Base-by-base conservation (phyloP, 1,284 basidiomycete species). In the Sanghuangporus baumii region DNA sequence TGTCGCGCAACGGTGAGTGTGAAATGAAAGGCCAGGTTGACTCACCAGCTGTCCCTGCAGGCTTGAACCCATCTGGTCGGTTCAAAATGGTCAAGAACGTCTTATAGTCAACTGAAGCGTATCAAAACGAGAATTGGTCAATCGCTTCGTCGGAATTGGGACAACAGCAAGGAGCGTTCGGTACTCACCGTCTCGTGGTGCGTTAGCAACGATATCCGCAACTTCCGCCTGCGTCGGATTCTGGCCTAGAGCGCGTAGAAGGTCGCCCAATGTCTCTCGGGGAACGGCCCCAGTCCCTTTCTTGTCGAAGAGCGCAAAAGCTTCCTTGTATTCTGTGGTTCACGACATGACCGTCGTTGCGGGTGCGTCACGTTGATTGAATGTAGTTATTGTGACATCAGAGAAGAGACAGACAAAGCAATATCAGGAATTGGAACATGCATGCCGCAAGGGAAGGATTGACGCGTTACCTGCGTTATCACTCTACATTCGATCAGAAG, bases 151-250 rank as follows among this genome's bases (percentile, higher is more conserved):
- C 20, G 16, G 2, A n/a, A 16, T 54, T 2, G 6, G 40, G 41
- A 8, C n/a, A 9, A 18, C 8, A 18, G 36, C 12, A 51, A 40
- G 23, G 38, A 16, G n/a, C 26, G n/a, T 2, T 37, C 5, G 7
- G 11, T 56, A 77, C 84, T 71, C 73, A 89, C 92, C 87, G 66
- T 95, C 93, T 65, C 86, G 79, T 26, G 91, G 91, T 7, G 94
- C 88, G 47, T 76, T 73, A 16, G 80, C 77, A 52, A 92, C 85
- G 66, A 98, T 87, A 37, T 94, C 90, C 7, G 86, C 84, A 0
- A 99, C 95, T 76, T 99, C 95, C 31, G 93, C 91, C 75, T 99
- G 96, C 0, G 97, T 99, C 6, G 96, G 96, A 75, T 99, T 99
- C 80, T 99, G 96, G 0, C 97, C 97, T 0, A 99, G 79, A 0